These are phyloP conservation scores for Podila verticillata DNA, from an alignment of 192 early-diverging fungal genomes.

Conservation along the genomic window DNA sequence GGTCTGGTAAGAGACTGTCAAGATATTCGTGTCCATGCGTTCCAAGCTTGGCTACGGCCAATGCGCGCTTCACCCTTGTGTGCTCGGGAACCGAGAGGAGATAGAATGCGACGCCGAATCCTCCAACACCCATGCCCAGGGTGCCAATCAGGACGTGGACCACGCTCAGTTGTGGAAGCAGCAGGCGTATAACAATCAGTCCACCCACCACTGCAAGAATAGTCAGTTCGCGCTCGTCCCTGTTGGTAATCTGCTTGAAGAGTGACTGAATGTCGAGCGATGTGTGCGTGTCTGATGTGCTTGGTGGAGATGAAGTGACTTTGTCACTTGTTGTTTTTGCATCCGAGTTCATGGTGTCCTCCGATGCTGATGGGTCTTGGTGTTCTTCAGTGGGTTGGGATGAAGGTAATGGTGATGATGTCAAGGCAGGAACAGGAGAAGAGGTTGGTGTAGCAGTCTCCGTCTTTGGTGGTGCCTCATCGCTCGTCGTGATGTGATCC, in stretches of 20 bases:
- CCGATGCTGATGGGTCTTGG: no score
- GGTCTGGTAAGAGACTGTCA: slow-evolving; percentile 17
- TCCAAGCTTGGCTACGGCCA: slow-evolving; percentile 26
- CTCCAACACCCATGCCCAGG: slow-evolving; percentile 32
- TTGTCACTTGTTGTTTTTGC: neutral
- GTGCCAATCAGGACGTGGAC: slow-evolving; percentile 18
- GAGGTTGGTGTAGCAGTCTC: neutral
- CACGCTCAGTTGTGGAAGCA: slow-evolving; percentile 12
- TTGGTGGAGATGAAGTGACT: neutral
- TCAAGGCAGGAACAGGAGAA: no score
- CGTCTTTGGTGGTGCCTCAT: neutral
- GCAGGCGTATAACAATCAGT: neutral
- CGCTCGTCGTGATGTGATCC: no score
- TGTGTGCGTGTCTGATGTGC: neutral
- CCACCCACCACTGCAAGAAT: slow-evolving; percentile 6
- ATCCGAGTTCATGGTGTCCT: neutral
- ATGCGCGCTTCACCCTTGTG: slow-evolving; percentile 30
- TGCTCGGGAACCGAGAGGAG: slow-evolving; percentile 34
- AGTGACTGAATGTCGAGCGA: neutral
- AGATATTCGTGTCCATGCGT: slow-evolving; percentile 10
- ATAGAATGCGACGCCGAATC: slow-evolving; percentile 31
- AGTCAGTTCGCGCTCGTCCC: slow-evolving; percentile 1
- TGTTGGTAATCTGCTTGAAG: neutral
- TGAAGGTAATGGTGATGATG: neutral
- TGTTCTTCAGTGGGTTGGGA: neutral